Evolutionary conservation across 768 basidiomycete genomes (phyloP), one percentile per base, ranked within the genome.

Genomic region (Pleurotus pulmonarius): DNA sequence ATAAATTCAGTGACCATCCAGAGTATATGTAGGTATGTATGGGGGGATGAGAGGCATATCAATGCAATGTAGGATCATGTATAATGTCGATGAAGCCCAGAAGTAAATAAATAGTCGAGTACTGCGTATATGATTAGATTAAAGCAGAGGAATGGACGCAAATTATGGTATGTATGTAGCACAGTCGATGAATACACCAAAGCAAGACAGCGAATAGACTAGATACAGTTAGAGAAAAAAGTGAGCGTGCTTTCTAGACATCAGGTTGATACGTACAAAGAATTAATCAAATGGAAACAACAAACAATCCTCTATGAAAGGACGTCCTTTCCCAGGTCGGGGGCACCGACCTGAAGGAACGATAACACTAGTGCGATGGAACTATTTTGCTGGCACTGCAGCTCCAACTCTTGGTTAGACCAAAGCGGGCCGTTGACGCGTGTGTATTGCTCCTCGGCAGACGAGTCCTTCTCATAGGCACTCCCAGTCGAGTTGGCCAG

Each of bases 381-480:
- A 65, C 93, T 94, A 64, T 97, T 98, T 69, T 97, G 94, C 61
- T 86, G 83, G 67, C 93, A 95, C 29, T 90, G 82, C 63, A 88
- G 70, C 65, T 91, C 86, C 58, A 98, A 71, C 64, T 96, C 94
- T 56, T 85, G 83, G n/a, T 90, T 85, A 34, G 85, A 89, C 86
- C 88, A 90, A 55, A 85, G 60, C 39, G 78, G 78, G 37, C 80
- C 80, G 60, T 77, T 79, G 52, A 63, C 68, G 60, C 68, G 73
- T 12, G 64, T 57, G 22, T 68, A 64, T 38, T 64, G 65, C 25
- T 61, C 58, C 34, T 65, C 66, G 46, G 58, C 60, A 46, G 65
- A 61, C 59, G 67, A 64, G 44, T 69, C 69, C 9, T 70, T 66
- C 37, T 71, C 74, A 47, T 67, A 64, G 40, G 64, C 63, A 20